Conservation (phyloP, 106 monocot genomes). For the Narthecium ossifragum region DNA sequence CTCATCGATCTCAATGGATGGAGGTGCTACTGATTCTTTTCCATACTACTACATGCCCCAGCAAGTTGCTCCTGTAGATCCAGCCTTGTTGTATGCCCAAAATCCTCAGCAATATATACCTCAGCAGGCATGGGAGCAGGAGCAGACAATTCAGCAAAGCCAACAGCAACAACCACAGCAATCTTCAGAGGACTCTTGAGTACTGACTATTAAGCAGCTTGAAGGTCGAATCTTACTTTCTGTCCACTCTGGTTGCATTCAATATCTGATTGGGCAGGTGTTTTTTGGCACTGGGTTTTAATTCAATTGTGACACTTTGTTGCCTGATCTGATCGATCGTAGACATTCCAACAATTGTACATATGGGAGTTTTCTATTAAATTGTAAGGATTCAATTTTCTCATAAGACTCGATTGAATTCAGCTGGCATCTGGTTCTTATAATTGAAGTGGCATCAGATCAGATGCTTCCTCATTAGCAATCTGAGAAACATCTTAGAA, state of each 20-base stretch:
- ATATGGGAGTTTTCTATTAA: too few relatives aligned
- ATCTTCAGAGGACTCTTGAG: background rate
- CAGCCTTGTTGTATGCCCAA: background rate
- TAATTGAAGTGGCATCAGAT: too few relatives aligned
- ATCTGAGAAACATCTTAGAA: too few relatives aligned
- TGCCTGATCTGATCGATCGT: background rate
- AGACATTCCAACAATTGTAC: background rate
- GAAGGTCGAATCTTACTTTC: too few relatives aligned
- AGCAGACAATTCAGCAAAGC: background rate
- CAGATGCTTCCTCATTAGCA: too few relatives aligned
- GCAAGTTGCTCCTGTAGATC: background rate
- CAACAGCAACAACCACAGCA: background rate
- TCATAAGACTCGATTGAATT: too few relatives aligned
- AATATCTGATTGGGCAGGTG: background rate
- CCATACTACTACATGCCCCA: slow-evolving; percentile 1
- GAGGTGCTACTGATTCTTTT: slow-evolving; percentile 1
- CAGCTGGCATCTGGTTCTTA: too few relatives aligned
- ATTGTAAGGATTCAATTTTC: too few relatives aligned
- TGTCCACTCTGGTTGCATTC: background rate
- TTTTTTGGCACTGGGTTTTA: background rate
- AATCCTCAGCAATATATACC: slow-evolving; percentile 8
- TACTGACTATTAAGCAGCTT: background rate
- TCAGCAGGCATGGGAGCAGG: slow-evolving; percentile 5
- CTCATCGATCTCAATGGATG: background rate
- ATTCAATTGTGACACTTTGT: background rate